Evolutionary conservation across 2,329 filamentous ascomycete species (phyloP).

Genomic region (Macrophomina phaseolina): DNA sequence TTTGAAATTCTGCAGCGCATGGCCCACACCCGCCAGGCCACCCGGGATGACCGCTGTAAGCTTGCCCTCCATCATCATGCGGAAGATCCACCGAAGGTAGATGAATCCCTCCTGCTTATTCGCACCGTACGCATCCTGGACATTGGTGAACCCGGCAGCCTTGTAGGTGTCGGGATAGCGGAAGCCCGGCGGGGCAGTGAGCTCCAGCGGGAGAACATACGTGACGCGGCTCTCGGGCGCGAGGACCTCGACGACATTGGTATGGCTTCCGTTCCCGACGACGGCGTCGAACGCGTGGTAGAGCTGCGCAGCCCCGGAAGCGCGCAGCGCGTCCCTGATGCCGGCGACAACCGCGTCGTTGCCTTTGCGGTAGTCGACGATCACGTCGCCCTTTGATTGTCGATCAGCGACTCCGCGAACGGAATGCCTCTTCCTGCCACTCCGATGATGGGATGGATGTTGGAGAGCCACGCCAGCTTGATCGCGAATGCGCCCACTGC

Average conservation of each 20-base stretch:
- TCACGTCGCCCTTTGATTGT: constrained; percentile 47
- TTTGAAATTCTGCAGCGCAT: constrained; percentile 61
- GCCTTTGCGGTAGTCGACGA: constrained; percentile 62
- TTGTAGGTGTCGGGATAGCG: constrained; percentile 51
- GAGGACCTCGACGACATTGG: constrained; percentile 47
- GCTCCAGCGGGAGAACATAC: constrained; percentile 47
- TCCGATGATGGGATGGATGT: constrained; percentile 51
- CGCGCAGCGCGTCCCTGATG: constrained; percentile 53
- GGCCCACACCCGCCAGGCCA: constrained; percentile 61
- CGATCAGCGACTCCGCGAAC: constrained; percentile 46
- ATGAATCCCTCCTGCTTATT: constrained; percentile 52
- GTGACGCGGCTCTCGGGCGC: constrained; percentile 43
- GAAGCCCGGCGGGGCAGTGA: constrained; percentile 32
- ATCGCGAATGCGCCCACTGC: constrained; percentile 51
- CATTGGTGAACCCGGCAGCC: constrained; percentile 43
- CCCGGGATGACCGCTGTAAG: constrained; percentile 58
- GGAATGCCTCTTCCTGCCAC: constrained; percentile 45
- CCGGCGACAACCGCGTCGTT: constrained; percentile 56
- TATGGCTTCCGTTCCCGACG: constrained; percentile 44
- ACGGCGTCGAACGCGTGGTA: constrained; percentile 64
- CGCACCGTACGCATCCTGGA: constrained; percentile 37
- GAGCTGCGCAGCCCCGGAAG: constrained; percentile 43
- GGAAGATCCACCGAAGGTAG: constrained; percentile 52
- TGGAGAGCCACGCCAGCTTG: constrained; percentile 45
- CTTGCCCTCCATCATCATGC: constrained; percentile 57